Evolutionary conservation across 2,329 filamentous ascomycete genomes (phyloP), one percentile per base, ranked within the genome.

Genomic region (Sporothrix brunneoviolacea): DNA sequence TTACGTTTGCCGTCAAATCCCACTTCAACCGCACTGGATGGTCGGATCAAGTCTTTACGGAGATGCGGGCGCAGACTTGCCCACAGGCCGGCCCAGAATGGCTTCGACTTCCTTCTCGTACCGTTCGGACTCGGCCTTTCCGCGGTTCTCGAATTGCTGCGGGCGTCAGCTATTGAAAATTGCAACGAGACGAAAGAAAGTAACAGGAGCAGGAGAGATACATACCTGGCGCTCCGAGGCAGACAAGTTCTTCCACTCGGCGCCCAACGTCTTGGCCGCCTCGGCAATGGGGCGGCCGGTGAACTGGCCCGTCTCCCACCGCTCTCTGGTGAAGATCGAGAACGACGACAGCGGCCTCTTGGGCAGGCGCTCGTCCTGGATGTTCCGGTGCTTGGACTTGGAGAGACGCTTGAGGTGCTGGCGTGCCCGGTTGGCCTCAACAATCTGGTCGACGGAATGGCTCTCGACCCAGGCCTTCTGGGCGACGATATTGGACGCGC

Each of bases 281-380:
- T 65, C 64, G 4, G 12, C 1, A 9, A 62, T 1, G 6, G 36
- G 32, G 4, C 18, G 4, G 21, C 51, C 52, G 4, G 27, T 37
- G 22, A 57, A 57, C 0, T 63, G 59, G 36, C 65, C 65, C 27
- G 61, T 59, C 8, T 58, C 57, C 61, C 64, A 70, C 51, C 67
- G 67, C 10, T 66, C 59, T 60, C 67, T 66, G 51, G 67, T 50
- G 61, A 64, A 80, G 4, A 64, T 50, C 8, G 48, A 42, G 55
- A 60, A 79, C 22, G 68, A 21, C 12, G 48, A 59, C 12, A 32
- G 0, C 10, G 69, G 58, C 32, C 55, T 58, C 61, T 70, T 72
- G 55, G 77, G 77, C 30, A 66, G 54, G 36, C 78, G 76, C 3
- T 70, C 64, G 58, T 82, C 78, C 2, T 54, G 55, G 55, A 81